A percentile compares a stretch with the other conserved stretches of the same genome.
phyloP scores from a whole-genome alignment of 2,329 filamentous ascomycete genomes.

The Albophoma yamanashiensis region DNA sequence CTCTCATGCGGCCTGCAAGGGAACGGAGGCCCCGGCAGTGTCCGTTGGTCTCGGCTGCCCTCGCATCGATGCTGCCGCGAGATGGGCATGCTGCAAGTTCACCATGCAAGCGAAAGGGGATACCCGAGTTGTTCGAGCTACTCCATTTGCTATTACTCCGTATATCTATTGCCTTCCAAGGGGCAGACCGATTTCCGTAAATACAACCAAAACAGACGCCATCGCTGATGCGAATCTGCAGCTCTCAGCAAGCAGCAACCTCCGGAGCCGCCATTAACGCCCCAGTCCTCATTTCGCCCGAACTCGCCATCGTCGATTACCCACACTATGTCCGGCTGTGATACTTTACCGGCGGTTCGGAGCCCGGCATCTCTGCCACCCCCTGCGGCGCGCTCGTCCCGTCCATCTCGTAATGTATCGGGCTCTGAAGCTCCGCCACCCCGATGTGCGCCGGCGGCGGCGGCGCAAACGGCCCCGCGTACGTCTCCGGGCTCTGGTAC shows the following conservation, averaged over 20 bases:
- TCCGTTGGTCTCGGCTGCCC: too few relatives aligned
- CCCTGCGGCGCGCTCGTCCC: not conserved
- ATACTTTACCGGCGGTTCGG: not conserved
- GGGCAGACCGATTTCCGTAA: not conserved
- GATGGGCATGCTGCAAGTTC: not conserved
- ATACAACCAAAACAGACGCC: not conserved
- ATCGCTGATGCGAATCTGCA: not conserved
- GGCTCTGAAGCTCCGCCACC: slow-evolving; percentile 8
- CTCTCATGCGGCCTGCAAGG: not conserved
- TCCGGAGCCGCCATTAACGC: not conserved
- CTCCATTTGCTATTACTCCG: not conserved
- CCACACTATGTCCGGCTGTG: not conserved
- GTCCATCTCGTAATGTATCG: slow-evolving; percentile 8
- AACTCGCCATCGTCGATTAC: not conserved
- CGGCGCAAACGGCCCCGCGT: slow-evolving; percentile 5
- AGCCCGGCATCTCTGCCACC: slow-evolving; percentile 6
- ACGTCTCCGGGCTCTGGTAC: not conserved
- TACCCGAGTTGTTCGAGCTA: not conserved
- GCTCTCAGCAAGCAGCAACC: not conserved
- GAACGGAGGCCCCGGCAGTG: not conserved
- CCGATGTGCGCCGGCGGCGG: slow-evolving; percentile 1
- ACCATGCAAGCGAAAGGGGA: not conserved
- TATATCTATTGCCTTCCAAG: not conserved
- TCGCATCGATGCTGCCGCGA: too few relatives aligned
- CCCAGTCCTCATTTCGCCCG: too few relatives aligned